Evolutionary conservation across 768 basidiomycete genomes (phyloP), one percentile per base, ranked within the genome.

Genomic region (Ephemerocybe angulata): DNA sequence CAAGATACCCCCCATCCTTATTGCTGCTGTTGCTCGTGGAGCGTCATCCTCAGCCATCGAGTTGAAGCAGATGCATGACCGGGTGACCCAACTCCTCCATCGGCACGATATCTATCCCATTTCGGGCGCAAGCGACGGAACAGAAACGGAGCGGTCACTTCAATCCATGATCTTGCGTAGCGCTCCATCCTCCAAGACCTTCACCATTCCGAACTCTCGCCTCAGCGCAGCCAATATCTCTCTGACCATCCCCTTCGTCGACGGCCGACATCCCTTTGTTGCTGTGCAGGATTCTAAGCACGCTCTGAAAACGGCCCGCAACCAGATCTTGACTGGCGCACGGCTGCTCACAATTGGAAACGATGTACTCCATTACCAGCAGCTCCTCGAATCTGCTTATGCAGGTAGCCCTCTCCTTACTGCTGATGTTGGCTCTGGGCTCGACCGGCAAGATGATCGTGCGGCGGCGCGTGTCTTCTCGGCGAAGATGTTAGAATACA

Each of bases 371-470:
- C 47, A 60, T 7, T 73, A 60, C 54, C 42, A 50, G 1, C 63
- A 64, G 6, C 52, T 68, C 8, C 57, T 30, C 1, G 35, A 62
- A 3, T 43, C 72, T 1, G 66, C 65, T 0, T 43, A 44, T 35
- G 48, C 53, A 0, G 52, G 48, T 11, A 50, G 57, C 1, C 66
- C 70, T 0, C 48, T 70, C 3, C 70, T 46, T 50, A 41, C 53
- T 19, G 63, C 61, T 1, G 70, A 73, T 55, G 70, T 79, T 1
- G 68, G 72, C 17, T 17, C 33, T 35, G 70, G 70, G 42, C 27
- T 76, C 0, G 76, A 80, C 51, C 58, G 68, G 0, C 76, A 80
- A 64, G 78, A 79, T 60, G 75, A 80, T 57, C 65, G 62, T 54
- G 77, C 77, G 0, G 78, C 77, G 0, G 52, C 67, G 3, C 67